Percentiles rank a stretch among this genome's conserved stretches.
These are phyloP conservation scores for Citeromyces hawaiiensis DNA, from an alignment of 1,139 yeast species.

Conservation along the genomic window DNA sequence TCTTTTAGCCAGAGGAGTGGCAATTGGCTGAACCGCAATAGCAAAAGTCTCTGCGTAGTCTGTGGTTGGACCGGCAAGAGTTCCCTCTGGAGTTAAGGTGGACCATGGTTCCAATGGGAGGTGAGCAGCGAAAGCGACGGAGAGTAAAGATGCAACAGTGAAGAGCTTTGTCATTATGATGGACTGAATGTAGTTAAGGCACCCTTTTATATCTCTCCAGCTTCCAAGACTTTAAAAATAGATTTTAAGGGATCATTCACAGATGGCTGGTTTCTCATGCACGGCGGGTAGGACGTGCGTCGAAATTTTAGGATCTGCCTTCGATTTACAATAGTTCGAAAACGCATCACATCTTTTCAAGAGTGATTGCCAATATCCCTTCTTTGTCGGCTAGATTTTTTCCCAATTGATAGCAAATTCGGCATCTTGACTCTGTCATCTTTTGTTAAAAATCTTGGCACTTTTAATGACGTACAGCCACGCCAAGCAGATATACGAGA, in stretches of 20 bases:
- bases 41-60: constrained; percentile 53
- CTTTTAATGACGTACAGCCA: not conserved
- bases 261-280: not conserved
- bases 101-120: constrained; percentile 66
- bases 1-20: constrained; percentile 17
- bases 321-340: not conserved
- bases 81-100: constrained; percentile 48
- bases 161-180: not conserved
- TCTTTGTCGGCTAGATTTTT: no score
- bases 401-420: no score
- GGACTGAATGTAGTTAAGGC: not conserved
- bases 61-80: constrained; percentile 43
- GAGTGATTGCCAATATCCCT: no score
- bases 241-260: not conserved
- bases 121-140: constrained; percentile 30
- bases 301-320: not conserved
- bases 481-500: constrained; percentile 2
- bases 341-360: no score
- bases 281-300: not conserved
- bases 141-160: not conserved
- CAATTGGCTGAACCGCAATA: constrained; percentile 48
- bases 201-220: not conserved
- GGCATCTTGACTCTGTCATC: not conserved
- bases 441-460: not conserved
- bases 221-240: not conserved